These are phyloP conservation scores for Tubosaeta sp. DNA, from an alignment of 768 basidiomycete species.

Conservation along the genomic window DNA sequence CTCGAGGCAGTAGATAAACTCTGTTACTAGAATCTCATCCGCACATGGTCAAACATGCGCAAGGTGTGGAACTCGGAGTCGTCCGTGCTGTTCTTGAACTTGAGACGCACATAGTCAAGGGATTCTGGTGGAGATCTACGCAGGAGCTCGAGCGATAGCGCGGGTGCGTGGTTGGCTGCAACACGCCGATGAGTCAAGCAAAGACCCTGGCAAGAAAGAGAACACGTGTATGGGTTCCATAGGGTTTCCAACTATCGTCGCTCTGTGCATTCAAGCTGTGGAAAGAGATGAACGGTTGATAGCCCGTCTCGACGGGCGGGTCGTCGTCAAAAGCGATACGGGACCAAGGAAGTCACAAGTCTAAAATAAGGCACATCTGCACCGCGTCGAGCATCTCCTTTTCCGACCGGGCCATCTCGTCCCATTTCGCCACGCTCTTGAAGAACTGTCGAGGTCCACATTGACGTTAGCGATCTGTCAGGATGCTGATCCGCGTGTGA, in stretches of 20 bases:
- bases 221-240: constrained; percentile 54
- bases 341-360: too few species aligned
- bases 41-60: constrained; percentile 68
- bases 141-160: constrained; percentile 70
- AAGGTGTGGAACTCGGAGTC: constrained; percentile 50
- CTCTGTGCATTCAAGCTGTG: constrained; percentile 58
- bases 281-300: constrained; percentile 88
- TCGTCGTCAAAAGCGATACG: constrained; percentile 76
- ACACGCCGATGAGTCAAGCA: not conserved
- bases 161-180: constrained; percentile 67
- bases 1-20: constrained; percentile 78
- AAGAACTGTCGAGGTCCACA: too few species aligned
- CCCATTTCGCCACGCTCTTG: too few species aligned
- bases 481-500: too few species aligned
- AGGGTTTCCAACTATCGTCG: constrained; percentile 48
- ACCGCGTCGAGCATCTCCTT: too few species aligned
- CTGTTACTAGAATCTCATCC: constrained; percentile 68
- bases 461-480: too few species aligned
- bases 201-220: not conserved
- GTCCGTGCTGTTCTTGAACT: constrained; percentile 75
- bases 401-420: too few species aligned
- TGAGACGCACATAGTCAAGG: constrained; percentile 77
- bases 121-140: constrained; percentile 69
- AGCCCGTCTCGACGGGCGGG: constrained; percentile 70
- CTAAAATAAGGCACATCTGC: too few species aligned